phyloP scores from a whole-genome alignment of 352 stramenopile species.

The Globisporangium ultimum region DNA sequence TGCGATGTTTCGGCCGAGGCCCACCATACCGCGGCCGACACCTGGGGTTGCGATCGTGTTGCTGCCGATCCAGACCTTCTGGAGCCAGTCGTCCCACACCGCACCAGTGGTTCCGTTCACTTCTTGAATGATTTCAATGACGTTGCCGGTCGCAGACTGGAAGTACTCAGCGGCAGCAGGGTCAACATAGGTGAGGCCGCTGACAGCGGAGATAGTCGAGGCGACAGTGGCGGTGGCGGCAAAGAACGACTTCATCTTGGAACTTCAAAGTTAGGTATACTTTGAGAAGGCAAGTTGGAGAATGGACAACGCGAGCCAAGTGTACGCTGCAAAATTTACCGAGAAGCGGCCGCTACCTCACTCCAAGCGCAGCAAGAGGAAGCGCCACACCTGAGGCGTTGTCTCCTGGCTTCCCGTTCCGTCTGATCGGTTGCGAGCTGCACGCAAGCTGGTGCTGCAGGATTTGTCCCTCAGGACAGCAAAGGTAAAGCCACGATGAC shows the following conservation, averaged over 20 bases:
- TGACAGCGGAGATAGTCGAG: background rate
- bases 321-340: too few relatives aligned
- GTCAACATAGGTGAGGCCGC: background rate
- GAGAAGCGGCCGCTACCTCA: too few relatives aligned
- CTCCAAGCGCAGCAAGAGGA: too few relatives aligned
- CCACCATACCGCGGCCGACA: background rate
- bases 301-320: background rate
- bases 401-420: too few relatives aligned
- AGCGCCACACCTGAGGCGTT: too few relatives aligned
- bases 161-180: background rate
- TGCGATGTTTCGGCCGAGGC: background rate
- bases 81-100: background rate
- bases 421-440: too few relatives aligned
- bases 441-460: too few relatives aligned
- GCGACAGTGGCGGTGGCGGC: background rate
- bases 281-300: background rate
- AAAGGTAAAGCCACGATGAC: too few relatives aligned
- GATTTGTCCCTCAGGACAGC: too few relatives aligned
- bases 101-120: background rate
- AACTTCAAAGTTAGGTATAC: background rate
- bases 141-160: background rate
- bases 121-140: background rate
- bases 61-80: background rate
- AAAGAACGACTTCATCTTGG: background rate
- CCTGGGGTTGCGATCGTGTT: background rate